Evolutionary conservation across 768 basidiomycete genomes (phyloP), one percentile per base, ranked within the genome.

Genomic region (Scleroderma citrinum): DNA sequence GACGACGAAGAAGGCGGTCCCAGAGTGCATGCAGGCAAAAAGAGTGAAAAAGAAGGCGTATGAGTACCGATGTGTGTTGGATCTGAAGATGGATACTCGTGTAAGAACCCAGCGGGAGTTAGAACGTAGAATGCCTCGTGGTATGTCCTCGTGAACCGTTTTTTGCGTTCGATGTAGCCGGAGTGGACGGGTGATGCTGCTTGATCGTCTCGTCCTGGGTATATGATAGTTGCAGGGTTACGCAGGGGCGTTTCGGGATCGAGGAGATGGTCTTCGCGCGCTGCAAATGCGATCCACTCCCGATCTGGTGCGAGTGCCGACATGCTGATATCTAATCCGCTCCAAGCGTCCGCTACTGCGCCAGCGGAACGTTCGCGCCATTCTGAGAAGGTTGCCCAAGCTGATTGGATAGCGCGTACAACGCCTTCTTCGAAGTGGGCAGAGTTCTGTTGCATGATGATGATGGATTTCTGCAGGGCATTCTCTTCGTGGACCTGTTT

Each of bases 401-500:
- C 92, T 17, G 92, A 93, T 67, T 98, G 92, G 53, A 99, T 80
- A 3, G 92, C 83, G 51, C 90, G 87, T 23, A 99, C 92, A 59
- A 99, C 90, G 46, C 93, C 94, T 56, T 92, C 89, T 68, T 98
- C 96, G 58, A 99, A 99, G 64, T 94, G 86, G 19, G 94, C 95
- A 14, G 86, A 89, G 65, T 95, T 95, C 56, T 94, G 92, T 59
- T 99, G 95, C 82, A 95, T 97, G 66, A 99, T 94, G 61, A 99
- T 84, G 60, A 97, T 89, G 2, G 87, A 90, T 66, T 98, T 99
- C 70, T 99, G 95, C 13, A 99, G 82, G 0, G 93, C 83, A 63
- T 99, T 99, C 70, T 99, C 96, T 70, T 96, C 95, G 69, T 92
- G 83, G 39, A 97, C 90, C 70, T 97, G 94, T 57, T 88, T 90